phyloP scores from a whole-genome alignment of 306 rosid genomes.

The Boehmeria nivea region DNA sequence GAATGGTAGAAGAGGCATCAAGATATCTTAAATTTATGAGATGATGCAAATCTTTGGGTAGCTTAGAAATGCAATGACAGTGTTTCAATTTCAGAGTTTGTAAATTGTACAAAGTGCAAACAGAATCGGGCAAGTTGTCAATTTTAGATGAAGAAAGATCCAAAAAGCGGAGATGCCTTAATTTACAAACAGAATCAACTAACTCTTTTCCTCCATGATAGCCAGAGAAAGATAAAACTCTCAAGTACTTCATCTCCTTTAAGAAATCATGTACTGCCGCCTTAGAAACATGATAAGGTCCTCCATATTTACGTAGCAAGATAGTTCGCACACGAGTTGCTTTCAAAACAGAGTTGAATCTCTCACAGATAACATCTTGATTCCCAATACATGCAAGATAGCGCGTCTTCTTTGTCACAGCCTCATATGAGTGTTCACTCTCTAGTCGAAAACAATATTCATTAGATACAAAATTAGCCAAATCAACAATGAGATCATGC shows the following conservation, averaged over 20 bases:
- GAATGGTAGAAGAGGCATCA: not conserved
- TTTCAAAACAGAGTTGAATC: not conserved
- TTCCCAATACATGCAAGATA: not conserved
- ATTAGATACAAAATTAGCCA: not conserved
- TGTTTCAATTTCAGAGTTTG: not conserved
- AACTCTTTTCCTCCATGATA: fast-evolving
- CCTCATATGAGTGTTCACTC: not conserved
- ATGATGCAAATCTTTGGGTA: slow-evolving; percentile 7
- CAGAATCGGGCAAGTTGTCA: not conserved
- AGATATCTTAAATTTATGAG: slow-evolving; percentile 10
- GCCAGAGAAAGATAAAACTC: not conserved
- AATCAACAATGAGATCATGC: slow-evolving; percentile 10
- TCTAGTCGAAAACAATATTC: not conserved
- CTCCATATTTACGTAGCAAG: not conserved
- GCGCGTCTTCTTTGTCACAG: not conserved
- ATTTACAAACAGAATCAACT: not conserved
- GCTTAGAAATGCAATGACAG: not conserved
- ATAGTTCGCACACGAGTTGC: slow-evolving; percentile 1
- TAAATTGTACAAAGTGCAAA: slow-evolving; percentile 10
- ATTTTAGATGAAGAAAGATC: slow-evolving; percentile 9
- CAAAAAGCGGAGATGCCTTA: not conserved
- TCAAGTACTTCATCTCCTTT: not conserved
- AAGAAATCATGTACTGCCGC: not conserved
- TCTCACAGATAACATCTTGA: not conserved
- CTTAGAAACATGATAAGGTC: not conserved